Conservation (phyloP, 805 yeast species). For the Metschnikowia kunwiensis region DNA sequence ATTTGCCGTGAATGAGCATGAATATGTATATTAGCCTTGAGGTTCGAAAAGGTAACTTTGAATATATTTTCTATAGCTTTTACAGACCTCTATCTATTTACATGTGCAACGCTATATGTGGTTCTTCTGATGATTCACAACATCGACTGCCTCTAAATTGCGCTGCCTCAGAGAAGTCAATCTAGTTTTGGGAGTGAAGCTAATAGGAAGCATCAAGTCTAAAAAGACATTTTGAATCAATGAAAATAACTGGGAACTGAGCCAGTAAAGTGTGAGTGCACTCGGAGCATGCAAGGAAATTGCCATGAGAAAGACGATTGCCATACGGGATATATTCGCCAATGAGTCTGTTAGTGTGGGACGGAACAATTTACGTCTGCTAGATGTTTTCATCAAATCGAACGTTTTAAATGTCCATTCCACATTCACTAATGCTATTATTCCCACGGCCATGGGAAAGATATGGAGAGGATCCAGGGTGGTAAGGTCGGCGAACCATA, state of each 20-base stretch:
- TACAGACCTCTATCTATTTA: neutral
- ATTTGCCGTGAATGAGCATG: neutral
- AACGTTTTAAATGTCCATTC: constrained; percentile 79
- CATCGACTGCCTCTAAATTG: constrained; percentile 13
- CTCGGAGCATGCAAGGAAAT: constrained; percentile 83
- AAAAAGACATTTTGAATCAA: constrained; percentile 69
- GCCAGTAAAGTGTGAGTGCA: constrained; percentile 84
- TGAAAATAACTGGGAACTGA: constrained; percentile 77
- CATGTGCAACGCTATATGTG: constrained; percentile 1
- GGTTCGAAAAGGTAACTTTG: too few relatives aligned
- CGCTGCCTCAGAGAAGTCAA: constrained; percentile 20
- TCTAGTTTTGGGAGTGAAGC: constrained; percentile 44
- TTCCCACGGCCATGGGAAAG: constrained; percentile 71
- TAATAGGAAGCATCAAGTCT: constrained; percentile 62
- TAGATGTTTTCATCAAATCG: constrained; percentile 41
- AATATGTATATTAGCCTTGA: too few relatives aligned
- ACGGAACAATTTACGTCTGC: constrained; percentile 43
- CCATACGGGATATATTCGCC: constrained; percentile 67
- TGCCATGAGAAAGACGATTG: constrained; percentile 78
- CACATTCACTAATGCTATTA: constrained; percentile 67
- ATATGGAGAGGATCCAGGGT: constrained; percentile 57
- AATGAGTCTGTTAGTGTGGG: constrained; percentile 62
- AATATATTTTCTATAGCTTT: too few relatives aligned
- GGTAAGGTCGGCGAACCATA: constrained; percentile 62
- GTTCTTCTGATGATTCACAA: constrained; percentile 8